These are phyloP conservation scores for Euphorbia celastroides DNA, from an alignment of 441 rosid genomes.

Conservation along the genomic window DNA sequence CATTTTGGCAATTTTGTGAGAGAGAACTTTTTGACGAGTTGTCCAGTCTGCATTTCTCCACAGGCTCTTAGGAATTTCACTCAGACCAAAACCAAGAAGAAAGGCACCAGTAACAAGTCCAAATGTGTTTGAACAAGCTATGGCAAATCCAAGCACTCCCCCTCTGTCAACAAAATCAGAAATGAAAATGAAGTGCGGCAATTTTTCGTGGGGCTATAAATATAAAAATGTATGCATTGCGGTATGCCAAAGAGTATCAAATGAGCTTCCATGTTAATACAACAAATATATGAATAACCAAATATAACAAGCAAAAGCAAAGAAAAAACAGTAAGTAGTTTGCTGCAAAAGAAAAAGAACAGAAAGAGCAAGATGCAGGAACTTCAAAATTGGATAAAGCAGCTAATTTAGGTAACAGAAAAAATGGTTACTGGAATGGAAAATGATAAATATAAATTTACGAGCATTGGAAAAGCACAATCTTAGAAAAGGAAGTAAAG, in stretches of 20 bases:
- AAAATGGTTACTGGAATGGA: slow-evolving; percentile 10
- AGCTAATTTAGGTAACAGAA: slow-evolving; percentile 8
- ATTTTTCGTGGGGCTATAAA: not conserved
- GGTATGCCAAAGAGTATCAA: not conserved
- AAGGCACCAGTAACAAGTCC: slow-evolving; percentile 98
- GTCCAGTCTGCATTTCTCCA: slow-evolving; percentile 95
- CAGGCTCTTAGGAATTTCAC: slow-evolving; percentile 84
- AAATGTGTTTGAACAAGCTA: slow-evolving; percentile 97
- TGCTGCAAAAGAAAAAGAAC: not conserved
- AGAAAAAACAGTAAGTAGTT: not conserved
- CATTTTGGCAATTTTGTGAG: slow-evolving; percentile 94
- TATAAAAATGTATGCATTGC: not conserved
- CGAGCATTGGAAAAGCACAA: slow-evolving; percentile 8
- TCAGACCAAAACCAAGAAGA: slow-evolving; percentile 98
- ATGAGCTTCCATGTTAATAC: not conserved
- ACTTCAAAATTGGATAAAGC: not conserved
- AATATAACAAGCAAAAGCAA: slow-evolving; percentile 4
- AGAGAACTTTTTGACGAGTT: slow-evolving; percentile 89
- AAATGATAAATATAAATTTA: slow-evolving; percentile 9
- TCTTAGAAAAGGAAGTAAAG: slow-evolving; percentile 11
- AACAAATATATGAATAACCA: not conserved
- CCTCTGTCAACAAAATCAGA: slow-evolving; percentile 38
- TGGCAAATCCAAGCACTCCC: slow-evolving; percentile 80
- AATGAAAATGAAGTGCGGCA: slow-evolving; percentile 11
- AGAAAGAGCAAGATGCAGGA: not conserved